These are phyloP conservation scores for Sphaerostilbella broomeana DNA, from an alignment of 2,329 filamentous ascomycete genomes.

Conservation along the genomic window DNA sequence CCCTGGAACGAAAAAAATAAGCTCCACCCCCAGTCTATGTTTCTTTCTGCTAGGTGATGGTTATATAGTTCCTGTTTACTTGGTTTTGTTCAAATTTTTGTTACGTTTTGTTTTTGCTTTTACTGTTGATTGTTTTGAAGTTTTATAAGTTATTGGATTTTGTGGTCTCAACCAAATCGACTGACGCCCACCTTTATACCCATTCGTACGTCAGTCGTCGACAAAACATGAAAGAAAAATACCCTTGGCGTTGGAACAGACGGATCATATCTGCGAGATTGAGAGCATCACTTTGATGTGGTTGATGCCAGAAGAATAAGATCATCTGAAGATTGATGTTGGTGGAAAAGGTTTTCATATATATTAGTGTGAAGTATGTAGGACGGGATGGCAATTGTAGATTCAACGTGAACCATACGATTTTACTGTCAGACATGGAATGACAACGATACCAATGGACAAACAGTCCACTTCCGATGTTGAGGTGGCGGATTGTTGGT, in stretches of 20 bases:
- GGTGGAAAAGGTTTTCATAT: no score
- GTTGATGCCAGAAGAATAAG: no score
- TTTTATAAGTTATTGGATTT: slow-evolving; percentile 20
- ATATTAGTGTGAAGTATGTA: no score
- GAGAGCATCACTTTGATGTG: no score
- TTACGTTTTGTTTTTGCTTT: slow-evolving; percentile 15
- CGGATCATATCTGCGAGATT: slow-evolving; percentile 22
- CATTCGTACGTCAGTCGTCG: slow-evolving; percentile 26
- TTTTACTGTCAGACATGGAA: no score
- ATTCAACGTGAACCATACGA: no score
- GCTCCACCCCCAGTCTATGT: slow-evolving; percentile 27
- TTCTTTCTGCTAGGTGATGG: slow-evolving; percentile 14
- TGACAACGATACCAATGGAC: no score
- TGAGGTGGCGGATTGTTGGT: no score
- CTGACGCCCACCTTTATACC: slow-evolving; percentile 31
- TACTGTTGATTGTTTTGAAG: slow-evolving; percentile 8
- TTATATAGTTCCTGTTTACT: slow-evolving; percentile 10
- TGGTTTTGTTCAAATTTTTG: slow-evolving; percentile 16
- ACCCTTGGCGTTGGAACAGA: slow-evolving; percentile 25
- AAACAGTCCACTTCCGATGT: no score
- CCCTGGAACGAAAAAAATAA: slow-evolving; percentile 53
- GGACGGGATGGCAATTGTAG: no score
- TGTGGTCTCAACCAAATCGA: slow-evolving; percentile 27
- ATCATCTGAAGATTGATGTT: slow-evolving; percentile 1
- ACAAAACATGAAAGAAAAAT: slow-evolving; percentile 28